phyloP scores from a whole-genome alignment of 371 early-diverging fungal species.

The Rhizopus sp. region DNA sequence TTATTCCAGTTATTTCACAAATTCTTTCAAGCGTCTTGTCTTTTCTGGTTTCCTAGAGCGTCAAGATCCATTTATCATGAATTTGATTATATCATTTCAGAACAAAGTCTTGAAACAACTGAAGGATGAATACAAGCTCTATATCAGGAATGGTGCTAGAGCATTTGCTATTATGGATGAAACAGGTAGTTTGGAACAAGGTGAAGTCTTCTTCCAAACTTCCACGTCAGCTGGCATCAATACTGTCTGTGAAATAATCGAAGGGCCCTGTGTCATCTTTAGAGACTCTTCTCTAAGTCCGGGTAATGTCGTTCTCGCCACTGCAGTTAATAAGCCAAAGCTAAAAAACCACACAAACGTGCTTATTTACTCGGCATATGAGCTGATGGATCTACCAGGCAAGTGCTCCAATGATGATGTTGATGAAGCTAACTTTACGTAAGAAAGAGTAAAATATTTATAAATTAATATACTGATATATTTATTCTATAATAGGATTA shows the following conservation, averaged over 20 bases:
- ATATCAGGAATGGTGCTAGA: slow-evolving; percentile 55
- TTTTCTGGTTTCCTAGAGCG: slow-evolving; percentile 46
- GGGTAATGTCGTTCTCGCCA: slow-evolving; percentile 71
- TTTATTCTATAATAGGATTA: slow-evolving; percentile 32
- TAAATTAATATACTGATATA: background rate
- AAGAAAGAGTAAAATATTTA: slow-evolving; percentile 4
- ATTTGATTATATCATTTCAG: slow-evolving; percentile 47
- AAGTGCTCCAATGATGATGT: slow-evolving; percentile 78
- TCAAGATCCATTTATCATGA: slow-evolving; percentile 57
- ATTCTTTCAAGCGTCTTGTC: slow-evolving; percentile 35
- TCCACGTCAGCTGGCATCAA: slow-evolving; percentile 3
- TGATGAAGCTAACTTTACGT: slow-evolving; percentile 74
- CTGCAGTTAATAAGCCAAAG: slow-evolving; percentile 58
- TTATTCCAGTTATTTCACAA: slow-evolving; percentile 37
- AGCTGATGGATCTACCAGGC: slow-evolving; percentile 68
- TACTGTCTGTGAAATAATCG: slow-evolving; percentile 25
- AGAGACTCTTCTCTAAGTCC: slow-evolving; percentile 78
- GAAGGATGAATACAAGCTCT: slow-evolving; percentile 60
- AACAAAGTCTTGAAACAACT: slow-evolving; percentile 55
- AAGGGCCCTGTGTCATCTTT: slow-evolving; percentile 53
- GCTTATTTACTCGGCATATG: slow-evolving; percentile 75
- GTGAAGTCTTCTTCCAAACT: slow-evolving; percentile 65
- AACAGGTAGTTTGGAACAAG: slow-evolving; percentile 56
- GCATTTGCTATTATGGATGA: slow-evolving; percentile 82
- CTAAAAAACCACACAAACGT: slow-evolving; percentile 68